These are phyloP conservation scores for Aspergillus calidoustus DNA, from an alignment of 2,329 filamentous ascomycete species.

Conservation along the genomic window DNA sequence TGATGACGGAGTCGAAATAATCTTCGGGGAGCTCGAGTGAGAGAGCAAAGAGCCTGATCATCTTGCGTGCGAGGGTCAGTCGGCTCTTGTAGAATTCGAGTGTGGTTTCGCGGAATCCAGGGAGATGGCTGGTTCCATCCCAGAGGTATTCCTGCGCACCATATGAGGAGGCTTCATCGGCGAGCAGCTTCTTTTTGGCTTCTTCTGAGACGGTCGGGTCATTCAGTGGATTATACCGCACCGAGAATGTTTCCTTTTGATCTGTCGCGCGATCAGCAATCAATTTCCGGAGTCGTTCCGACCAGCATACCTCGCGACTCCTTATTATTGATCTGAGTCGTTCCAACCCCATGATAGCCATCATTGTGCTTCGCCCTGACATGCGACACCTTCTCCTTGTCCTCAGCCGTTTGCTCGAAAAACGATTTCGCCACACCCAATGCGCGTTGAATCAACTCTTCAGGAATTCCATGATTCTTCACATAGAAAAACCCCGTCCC, in stretches of 20 bases:
- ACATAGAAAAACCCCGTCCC: conserved; percentile 63
- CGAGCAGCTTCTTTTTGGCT: conserved; percentile 49
- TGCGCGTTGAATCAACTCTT: conserved; percentile 27
- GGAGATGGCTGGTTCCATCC: conserved; percentile 55
- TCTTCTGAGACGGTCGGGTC: conserved; percentile 51
- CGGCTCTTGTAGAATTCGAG: conserved; percentile 28
- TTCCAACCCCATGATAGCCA: conserved; percentile 48
- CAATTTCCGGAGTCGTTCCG: not conserved
- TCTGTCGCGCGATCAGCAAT: conserved; percentile 38
- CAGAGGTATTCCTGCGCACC: conserved; percentile 58
- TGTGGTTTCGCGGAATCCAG: conserved; percentile 31
- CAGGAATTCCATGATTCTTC: conserved; percentile 54
- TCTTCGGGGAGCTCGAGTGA: conserved; percentile 58
- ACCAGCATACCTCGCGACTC: conserved; percentile 35
- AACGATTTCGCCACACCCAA: conserved; percentile 39
- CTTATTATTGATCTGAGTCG: conserved; percentile 36
- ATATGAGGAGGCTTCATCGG: conserved; percentile 49
- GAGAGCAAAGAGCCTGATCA: conserved; percentile 60
- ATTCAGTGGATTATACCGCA: conserved; percentile 58
- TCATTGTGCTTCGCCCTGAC: conserved; percentile 51
- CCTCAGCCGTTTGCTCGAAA: conserved; percentile 52
- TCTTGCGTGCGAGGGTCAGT: conserved; percentile 55
- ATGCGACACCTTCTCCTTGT: conserved; percentile 46
- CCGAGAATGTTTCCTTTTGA: conserved; percentile 57
- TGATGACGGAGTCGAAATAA: conserved; percentile 60